phyloP scores from a whole-genome alignment of 371 early-diverging fungal genomes.

The Mortierella sp. region DNA sequence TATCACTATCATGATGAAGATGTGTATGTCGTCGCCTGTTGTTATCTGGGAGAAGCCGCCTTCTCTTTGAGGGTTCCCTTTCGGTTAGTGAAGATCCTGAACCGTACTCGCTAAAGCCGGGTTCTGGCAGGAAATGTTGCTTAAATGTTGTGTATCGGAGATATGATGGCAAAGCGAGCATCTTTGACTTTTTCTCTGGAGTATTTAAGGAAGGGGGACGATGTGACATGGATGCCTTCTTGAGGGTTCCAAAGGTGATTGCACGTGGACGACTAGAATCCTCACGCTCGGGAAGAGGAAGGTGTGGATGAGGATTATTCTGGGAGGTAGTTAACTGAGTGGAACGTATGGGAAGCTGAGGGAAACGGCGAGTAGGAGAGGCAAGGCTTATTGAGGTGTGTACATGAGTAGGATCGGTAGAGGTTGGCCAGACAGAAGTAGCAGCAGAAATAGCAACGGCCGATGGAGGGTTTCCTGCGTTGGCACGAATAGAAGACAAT shows the following conservation, averaged over 20 bases:
- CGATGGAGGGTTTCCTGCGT: background rate
- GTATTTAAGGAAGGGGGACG: background rate
- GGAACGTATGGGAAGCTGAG: slow-evolving; percentile 16
- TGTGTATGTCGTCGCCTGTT: slow-evolving; percentile 15
- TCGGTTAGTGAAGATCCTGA: slow-evolving; percentile 8
- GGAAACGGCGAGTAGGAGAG: slow-evolving; percentile 10
- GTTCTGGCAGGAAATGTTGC: slow-evolving; percentile 51
- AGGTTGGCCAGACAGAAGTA: slow-evolving; percentile 6
- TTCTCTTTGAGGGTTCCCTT: slow-evolving; percentile 34
- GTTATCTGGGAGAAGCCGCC: slow-evolving; percentile 20
- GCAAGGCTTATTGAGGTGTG: slow-evolving; percentile 12
- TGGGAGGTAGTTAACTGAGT: slow-evolving; percentile 5
- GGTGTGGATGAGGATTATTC: slow-evolving; percentile 1
- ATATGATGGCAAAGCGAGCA: slow-evolving; percentile 34
- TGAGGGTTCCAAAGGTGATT: slow-evolving; percentile 54
- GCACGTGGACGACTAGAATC: slow-evolving; percentile 36
- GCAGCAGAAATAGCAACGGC: background rate
- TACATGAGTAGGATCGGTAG: background rate
- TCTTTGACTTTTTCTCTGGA: slow-evolving; percentile 29
- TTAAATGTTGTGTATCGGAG: slow-evolving; percentile 45
- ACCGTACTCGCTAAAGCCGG: background rate
- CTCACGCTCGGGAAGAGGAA: slow-evolving; percentile 46
- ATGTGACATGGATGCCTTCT: slow-evolving; percentile 49
- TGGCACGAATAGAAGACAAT: background rate
- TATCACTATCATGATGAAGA: slow-evolving; percentile 31